Conservation (phyloP, 805 yeast genomes). For the Candida xyloterini region DNA sequence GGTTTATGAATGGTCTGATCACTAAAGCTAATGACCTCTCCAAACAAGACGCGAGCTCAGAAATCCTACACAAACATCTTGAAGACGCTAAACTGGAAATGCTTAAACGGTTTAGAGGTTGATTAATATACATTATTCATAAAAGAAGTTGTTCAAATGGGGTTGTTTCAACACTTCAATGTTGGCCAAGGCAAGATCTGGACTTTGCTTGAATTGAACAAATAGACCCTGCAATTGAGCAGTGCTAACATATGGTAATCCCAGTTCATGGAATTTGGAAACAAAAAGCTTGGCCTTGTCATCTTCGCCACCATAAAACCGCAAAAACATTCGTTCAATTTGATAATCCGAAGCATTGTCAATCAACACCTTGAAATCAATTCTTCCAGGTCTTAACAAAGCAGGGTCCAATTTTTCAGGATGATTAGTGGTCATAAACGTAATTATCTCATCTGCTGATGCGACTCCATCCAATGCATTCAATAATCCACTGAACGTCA, state of each 20-base stretch:
- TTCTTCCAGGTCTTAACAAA: constrained; percentile 88
- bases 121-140: constrained; percentile 23
- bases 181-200: constrained; percentile 70
- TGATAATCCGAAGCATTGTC: constrained; percentile 87
- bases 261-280: constrained; percentile 43
- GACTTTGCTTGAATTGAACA: constrained; percentile 85
- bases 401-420: constrained; percentile 95
- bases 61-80: constrained; percentile 41
- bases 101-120: constrained; percentile 26
- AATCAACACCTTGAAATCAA: constrained; percentile 77
- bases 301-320: constrained; percentile 72
- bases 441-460: constrained; percentile 92
- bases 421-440: constrained; percentile 98
- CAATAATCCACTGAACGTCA: constrained; percentile 89
- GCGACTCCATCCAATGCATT: constrained; percentile 98
- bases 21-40: constrained; percentile 39
- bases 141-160: constrained; percentile 32
- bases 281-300: constrained; percentile 52
- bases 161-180: constrained; percentile 45
- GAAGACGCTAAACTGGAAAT: constrained; percentile 28
- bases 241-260: constrained; percentile 64
- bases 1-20: constrained; percentile 42
- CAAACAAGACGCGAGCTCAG: constrained; percentile 39
- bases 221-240: constrained; percentile 95
- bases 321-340: constrained; percentile 76